These are phyloP conservation scores for Nicotiana sylvestris DNA, from an alignment of 257 asterid genomes.

Conservation along the genomic window DNA sequence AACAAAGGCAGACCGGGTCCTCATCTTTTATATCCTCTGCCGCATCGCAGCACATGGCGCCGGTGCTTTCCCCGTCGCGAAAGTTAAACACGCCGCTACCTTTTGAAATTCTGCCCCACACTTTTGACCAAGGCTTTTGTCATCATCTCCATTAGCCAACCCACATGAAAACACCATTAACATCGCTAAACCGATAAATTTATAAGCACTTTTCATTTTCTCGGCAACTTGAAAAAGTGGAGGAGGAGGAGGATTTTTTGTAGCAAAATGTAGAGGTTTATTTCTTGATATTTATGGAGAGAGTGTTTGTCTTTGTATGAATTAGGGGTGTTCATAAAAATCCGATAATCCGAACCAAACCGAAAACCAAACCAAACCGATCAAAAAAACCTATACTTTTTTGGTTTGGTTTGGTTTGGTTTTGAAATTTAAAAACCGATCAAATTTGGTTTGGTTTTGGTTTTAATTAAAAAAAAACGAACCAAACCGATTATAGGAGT, in stretches of 20 bases:
- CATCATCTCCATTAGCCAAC: background rate
- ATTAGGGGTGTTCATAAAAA: too few relatives aligned
- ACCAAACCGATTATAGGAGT: too few relatives aligned
- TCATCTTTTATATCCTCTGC: constrained; percentile 42
- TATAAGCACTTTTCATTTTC: background rate
- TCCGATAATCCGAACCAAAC: too few relatives aligned
- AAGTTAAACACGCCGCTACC: constrained; percentile 59
- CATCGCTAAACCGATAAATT: background rate
- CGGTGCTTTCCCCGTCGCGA: constrained; percentile 57
- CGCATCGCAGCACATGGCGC: constrained; percentile 69
- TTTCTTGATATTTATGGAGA: background rate
- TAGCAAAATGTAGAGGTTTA: background rate
- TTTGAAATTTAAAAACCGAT: too few relatives aligned
- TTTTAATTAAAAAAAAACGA: too few relatives aligned
- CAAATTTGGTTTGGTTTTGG: too few relatives aligned
- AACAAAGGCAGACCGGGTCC: constrained; percentile 73
- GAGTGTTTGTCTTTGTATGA: background rate
- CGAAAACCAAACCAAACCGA: too few relatives aligned
- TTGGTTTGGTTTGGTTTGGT: too few relatives aligned
- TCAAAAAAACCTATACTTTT: too few relatives aligned
- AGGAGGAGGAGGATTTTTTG: background rate
- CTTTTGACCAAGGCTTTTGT: constrained; percentile 13
- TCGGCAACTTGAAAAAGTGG: background rate
- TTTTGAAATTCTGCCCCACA: constrained; percentile 45
- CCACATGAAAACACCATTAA: background rate